These are phyloP conservation scores for Naganishia sp. DNA, from an alignment of 1,284 basidiomycete species.

Conservation along the genomic window DNA sequence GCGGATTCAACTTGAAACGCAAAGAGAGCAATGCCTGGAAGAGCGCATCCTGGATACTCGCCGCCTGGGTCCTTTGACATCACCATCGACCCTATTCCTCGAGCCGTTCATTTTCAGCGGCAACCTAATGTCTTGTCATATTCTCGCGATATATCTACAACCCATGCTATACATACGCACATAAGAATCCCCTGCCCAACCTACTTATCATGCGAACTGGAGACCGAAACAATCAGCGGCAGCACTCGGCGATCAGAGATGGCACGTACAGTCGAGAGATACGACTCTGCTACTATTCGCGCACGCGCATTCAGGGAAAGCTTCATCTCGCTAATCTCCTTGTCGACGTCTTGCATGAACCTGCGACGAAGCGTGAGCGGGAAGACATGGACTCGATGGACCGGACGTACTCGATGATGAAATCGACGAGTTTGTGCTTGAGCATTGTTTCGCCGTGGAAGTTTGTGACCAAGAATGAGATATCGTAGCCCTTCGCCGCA, in stretches of 20 bases:
- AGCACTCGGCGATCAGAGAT: neutral
- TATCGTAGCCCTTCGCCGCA: slow-evolving; percentile 80
- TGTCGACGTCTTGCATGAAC: slow-evolving; percentile 94
- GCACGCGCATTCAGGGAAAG: slow-evolving; percentile 86
- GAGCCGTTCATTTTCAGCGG: too few relatives aligned
- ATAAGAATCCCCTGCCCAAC: neutral
- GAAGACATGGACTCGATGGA: neutral
- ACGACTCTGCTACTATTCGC: slow-evolving; percentile 87
- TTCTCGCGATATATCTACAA: slow-evolving; percentile 11
- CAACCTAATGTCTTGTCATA: neutral
- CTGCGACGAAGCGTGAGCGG: slow-evolving; percentile 51
- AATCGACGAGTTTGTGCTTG: slow-evolving; percentile 99
- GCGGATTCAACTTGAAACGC: slow-evolving; percentile 12
- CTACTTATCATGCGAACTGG: slow-evolving; percentile 4
- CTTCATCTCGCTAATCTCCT: slow-evolving; percentile 64
- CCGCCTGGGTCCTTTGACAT: too few relatives aligned
- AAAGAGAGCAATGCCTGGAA: neutral
- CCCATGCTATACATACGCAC: slow-evolving; percentile 9
- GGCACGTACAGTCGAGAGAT: slow-evolving; percentile 38
- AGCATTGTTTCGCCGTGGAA: slow-evolving; percentile 95
- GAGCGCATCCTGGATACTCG: too few relatives aligned
- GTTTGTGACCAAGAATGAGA: slow-evolving; percentile 98
- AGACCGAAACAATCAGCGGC: neutral
- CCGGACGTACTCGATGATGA: slow-evolving; percentile 85
- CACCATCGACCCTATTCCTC: too few relatives aligned